phyloP scores from a whole-genome alignment of 1,284 basidiomycete genomes.

The Irpex sp. region DNA sequence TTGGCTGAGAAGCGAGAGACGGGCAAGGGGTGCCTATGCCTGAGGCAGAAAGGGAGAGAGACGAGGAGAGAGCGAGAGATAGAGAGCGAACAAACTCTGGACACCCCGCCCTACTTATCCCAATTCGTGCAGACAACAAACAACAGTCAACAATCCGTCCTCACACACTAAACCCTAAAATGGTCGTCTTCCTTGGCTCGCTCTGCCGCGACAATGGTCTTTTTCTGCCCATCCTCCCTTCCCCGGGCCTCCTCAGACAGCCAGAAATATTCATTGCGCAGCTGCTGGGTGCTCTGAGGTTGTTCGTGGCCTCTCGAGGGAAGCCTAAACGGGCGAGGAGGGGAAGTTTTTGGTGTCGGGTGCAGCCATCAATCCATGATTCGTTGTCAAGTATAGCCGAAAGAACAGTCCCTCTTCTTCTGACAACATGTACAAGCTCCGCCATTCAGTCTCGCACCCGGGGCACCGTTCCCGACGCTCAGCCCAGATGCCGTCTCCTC shows the following conservation, averaged over 20 bases:
- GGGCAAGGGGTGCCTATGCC: constrained; percentile 15
- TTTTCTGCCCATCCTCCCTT: not conserved
- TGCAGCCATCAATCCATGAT: not conserved
- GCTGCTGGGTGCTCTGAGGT: not conserved
- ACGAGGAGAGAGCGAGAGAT: constrained; percentile 24
- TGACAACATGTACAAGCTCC: not conserved
- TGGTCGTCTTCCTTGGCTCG: constrained; percentile 4
- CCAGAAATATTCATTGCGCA: not conserved
- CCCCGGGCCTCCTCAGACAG: not conserved
- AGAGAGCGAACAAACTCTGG: constrained; percentile 24
- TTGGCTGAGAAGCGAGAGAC: constrained; percentile 15
- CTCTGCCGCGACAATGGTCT: not conserved
- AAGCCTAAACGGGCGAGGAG: not conserved
- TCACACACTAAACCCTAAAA: constrained; percentile 10
- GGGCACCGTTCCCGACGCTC: not conserved
- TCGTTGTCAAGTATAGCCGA: constrained; percentile 2
- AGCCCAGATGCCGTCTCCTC: not conserved
- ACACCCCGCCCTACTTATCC: constrained; percentile 42
- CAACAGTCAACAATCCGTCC: constrained; percentile 27
- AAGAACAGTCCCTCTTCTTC: constrained; percentile 1
- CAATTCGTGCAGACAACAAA: constrained; percentile 43
- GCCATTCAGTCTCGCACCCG: not conserved
- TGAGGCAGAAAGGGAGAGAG: constrained; percentile 22
- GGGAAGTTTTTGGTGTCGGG: not conserved
- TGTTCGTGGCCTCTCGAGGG: not conserved